A percentile compares a stretch with the other conserved stretches of the same genome.
Conservation (phyloP, 768 basidiomycete genomes). For the Collybia mongolica region DNA sequence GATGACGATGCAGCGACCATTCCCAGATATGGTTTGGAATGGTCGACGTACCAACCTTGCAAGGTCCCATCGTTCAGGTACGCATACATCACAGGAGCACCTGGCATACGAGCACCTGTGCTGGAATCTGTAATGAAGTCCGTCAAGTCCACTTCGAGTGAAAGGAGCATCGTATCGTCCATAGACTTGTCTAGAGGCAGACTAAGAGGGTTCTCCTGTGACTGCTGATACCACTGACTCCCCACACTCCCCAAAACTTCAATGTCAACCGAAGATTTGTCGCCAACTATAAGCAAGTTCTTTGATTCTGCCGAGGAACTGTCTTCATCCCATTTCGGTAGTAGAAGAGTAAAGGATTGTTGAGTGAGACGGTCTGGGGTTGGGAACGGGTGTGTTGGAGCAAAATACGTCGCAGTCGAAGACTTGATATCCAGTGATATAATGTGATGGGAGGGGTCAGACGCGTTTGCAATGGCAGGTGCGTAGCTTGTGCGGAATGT, state of each 20-base stretch:
- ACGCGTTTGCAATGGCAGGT: constrained; percentile 25
- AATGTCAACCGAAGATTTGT: constrained; percentile 43
- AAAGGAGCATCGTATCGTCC: constrained; percentile 69
- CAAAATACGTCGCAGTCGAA: constrained; percentile 34
- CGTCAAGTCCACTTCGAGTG: constrained; percentile 67
- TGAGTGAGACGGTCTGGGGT: constrained; percentile 32
- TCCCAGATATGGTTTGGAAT: constrained; percentile 56
- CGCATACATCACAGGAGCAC: constrained; percentile 63
- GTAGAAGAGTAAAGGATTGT: constrained; percentile 31
- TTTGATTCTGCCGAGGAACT: constrained; percentile 32
- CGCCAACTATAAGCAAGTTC: constrained; percentile 44
- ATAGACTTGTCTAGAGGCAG: constrained; percentile 68
- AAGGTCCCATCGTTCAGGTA: constrained; percentile 81
- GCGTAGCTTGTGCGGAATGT: constrained; percentile 69
- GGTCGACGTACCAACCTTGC: constrained; percentile 69
- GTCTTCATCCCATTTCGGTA: constrained; percentile 50
- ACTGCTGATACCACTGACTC: constrained; percentile 46
- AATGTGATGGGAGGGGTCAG: constrained; percentile 41
- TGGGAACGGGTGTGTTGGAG: constrained; percentile 40
- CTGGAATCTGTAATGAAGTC: constrained; percentile 28
- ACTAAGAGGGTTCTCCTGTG: constrained; percentile 51
- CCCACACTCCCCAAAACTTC: constrained; percentile 43
- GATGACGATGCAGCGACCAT: constrained; percentile 36
- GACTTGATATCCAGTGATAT: constrained; percentile 42
- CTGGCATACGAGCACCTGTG: too few relatives aligned